Base-by-base conservation (phyloP, 805 yeast genomes). In the Wilhelminamyces savonicus region DNA sequence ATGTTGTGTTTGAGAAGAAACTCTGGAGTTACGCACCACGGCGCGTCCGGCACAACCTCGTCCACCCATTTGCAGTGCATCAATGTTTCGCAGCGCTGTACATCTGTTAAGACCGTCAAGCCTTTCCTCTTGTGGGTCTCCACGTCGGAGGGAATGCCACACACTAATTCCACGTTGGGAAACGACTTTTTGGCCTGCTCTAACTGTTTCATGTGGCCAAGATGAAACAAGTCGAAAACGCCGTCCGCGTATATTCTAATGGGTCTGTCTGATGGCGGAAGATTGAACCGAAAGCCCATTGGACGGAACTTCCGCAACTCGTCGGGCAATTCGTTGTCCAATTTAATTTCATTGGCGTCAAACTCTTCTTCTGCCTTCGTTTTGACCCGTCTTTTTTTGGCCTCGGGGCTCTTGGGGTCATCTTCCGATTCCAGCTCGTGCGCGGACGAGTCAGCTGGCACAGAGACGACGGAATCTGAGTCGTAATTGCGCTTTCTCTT, bases 241-340 rank as follows among this genome's bases (percentile, higher is more conserved):
- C 98, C 98, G 59, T 92, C 98, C 5, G 98, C 98, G 54, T 92
- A 92, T n/a, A 92, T 76, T 36, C 98, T 71, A 17, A 92, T 76
- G 1, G 95, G 88, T 35, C 96, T 70, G 48, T 82, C 92, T 4
- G 53, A 63, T 2, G 96, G 94, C 3, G 98, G 98, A 16, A 78
- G 44, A 43, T 85, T 86, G 56, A 92, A 74, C 42, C 64, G 66
- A 60, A 59, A 86, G 2, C 96, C 96, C 19, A 59, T 57, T 15
- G 95, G 96, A 45, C 95, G 71, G 60, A 67, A 85, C 57, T 76
- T 82, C 35, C 88, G 67, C 47, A 73, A 74, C 38, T 82, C 76
- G 29, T 68, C 81, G 2, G 87, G 92, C 23, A 84, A 57, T 37
- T 62, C 71, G 3, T 56, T 76, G 46, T 83, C 92, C 36, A 71